Conservation (phyloP, 345 rosid species). For the Aquilaria yunnanensis region DNA sequence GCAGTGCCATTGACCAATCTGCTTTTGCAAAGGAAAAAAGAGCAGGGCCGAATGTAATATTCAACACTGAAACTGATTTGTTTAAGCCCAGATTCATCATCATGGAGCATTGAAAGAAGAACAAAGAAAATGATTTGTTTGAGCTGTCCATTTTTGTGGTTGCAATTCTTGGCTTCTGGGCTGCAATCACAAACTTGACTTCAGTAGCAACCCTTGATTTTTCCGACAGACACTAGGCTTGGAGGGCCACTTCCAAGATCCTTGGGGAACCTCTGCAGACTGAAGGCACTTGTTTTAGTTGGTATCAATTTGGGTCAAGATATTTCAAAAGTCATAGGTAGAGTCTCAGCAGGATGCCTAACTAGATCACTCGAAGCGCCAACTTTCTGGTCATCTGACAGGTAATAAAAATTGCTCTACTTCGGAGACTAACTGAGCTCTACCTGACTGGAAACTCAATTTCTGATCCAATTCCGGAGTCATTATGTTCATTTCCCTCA, state of each 20-base stretch:
- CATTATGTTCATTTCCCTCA: constrained; percentile 8
- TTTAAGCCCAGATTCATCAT: too few relatives aligned
- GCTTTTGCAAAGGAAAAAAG: too few relatives aligned
- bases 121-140: too few relatives aligned
- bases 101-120: too few relatives aligned
- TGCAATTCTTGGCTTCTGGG: too few relatives aligned
- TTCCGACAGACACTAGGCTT: neutral
- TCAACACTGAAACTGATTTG: too few relatives aligned
- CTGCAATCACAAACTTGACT: neutral
- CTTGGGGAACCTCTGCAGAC: constrained; percentile 7
- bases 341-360: constrained; percentile 1
- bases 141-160: too few relatives aligned
- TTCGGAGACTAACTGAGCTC: constrained; percentile 7
- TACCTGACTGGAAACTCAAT: constrained; percentile 9
- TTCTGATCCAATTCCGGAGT: constrained; percentile 17
- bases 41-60: too few relatives aligned
- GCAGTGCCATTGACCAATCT: too few relatives aligned
- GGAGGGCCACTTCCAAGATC: neutral
- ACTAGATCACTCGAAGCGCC: neutral
- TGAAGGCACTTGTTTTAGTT: neutral
- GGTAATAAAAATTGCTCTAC: constrained; percentile 1
- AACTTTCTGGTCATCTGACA: constrained; percentile 15
- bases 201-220: neutral
- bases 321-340: neutral
- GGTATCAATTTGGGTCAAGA: constrained; percentile 2